Conservation (phyloP, 2,329 filamentous ascomycete genomes). For the Tolypocladium pustulatum region DNA sequence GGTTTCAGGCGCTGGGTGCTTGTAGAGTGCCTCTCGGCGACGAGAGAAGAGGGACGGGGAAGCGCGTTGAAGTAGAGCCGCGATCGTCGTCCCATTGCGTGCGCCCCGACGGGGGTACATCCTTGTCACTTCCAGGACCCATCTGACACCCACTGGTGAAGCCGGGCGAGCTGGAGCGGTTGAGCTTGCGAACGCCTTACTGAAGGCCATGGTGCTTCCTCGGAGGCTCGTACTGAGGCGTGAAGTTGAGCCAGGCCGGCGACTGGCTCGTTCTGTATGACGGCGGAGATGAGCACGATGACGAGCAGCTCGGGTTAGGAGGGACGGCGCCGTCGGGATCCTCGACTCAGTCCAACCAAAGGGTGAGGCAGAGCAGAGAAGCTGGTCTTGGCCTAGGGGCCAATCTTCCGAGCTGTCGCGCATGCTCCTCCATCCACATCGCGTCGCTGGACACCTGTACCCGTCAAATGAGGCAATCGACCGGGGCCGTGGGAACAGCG, state of each 20-base stretch:
- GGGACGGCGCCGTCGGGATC: neutral
- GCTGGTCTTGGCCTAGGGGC: neutral
- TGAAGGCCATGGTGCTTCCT: neutral
- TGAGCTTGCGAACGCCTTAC: neutral
- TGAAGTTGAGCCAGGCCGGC: neutral
- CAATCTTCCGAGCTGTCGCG: slow-evolving; percentile 2
- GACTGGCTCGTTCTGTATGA: slow-evolving; percentile 1
- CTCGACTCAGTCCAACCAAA: neutral
- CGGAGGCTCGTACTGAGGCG: neutral
- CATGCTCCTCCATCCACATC: neutral
- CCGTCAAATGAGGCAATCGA: slow-evolving; percentile 1
- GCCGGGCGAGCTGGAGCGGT: neutral
- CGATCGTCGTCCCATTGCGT: neutral
- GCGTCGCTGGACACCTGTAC: neutral
- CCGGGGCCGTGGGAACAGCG: neutral
- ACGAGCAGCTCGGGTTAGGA: slow-evolving; percentile 1
- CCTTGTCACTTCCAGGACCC: neutral
- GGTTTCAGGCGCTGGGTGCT: slow-evolving; percentile 2
- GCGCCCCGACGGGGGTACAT: neutral
- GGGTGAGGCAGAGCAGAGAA: neutral
- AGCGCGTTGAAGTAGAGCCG: neutral
- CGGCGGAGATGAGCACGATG: slow-evolving; percentile 4
- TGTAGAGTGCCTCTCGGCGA: neutral
- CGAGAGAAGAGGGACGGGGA: neutral
- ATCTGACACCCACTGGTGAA: neutral